Conservation (phyloP, 2,329 filamentous ascomycete genomes). For the Talaromyces sp. region DNA sequence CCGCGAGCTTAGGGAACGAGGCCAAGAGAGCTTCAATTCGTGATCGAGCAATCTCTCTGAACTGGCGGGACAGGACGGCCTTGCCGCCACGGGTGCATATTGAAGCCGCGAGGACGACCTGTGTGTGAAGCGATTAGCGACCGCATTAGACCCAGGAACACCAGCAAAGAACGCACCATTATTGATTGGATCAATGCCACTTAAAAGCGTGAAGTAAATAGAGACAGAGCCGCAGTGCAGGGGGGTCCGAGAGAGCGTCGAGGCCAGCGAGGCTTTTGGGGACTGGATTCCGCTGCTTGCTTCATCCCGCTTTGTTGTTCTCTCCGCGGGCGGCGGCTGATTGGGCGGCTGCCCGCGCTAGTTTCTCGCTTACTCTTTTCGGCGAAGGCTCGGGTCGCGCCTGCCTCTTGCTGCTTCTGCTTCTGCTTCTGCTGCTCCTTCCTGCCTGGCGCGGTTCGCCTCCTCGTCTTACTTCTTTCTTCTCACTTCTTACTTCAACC, state of each 20-base stretch:
- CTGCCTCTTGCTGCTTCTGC: slow-evolving; percentile 1
- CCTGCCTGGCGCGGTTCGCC: background rate
- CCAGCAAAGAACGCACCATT: slow-evolving; percentile 11
- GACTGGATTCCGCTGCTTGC: background rate
- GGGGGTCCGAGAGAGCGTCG: background rate
- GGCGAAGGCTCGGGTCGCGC: background rate
- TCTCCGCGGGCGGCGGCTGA: slow-evolving; percentile 18
- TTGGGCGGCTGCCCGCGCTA: slow-evolving; percentile 30
- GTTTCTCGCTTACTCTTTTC: slow-evolving; percentile 23
- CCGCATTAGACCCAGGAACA: background rate
- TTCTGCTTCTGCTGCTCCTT: background rate
- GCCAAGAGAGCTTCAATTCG: slow-evolving; percentile 94
- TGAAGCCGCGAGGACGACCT: slow-evolving; percentile 98
- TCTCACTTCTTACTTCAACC: background rate
- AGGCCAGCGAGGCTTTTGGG: background rate
- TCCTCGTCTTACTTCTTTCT: no score
- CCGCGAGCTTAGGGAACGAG: slow-evolving; percentile 94
- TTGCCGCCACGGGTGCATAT: slow-evolving; percentile 98
- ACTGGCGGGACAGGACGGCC: slow-evolving; percentile 94
- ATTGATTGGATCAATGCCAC: slow-evolving; percentile 2
- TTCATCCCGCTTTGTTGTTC: slow-evolving; percentile 30
- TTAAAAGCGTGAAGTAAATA: background rate
- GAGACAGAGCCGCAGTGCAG: background rate
- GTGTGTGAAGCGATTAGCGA: slow-evolving; percentile 11
- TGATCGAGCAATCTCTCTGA: slow-evolving; percentile 94